phyloP scores from a whole-genome alignment of 2,329 filamentous ascomycete genomes.

The Fusarium mundagurra region DNA sequence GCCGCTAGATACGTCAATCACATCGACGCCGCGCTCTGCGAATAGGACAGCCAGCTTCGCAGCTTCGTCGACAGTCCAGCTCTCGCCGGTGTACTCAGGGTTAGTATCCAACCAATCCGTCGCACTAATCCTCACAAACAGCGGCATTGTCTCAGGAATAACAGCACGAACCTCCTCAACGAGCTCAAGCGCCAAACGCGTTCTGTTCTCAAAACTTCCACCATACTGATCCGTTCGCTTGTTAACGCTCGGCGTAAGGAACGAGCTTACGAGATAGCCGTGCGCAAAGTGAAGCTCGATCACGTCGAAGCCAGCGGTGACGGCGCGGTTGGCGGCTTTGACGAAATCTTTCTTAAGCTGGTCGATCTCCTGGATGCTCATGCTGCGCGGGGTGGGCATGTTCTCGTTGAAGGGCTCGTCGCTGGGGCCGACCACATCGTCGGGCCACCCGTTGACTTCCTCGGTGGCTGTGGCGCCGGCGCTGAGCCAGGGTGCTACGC shows the following conservation, averaged over 20 bases:
- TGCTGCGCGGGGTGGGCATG: constrained; percentile 68
- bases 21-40: constrained; percentile 74
- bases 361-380: constrained; percentile 73
- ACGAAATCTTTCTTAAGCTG: constrained; percentile 70
- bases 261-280: constrained; percentile 78
- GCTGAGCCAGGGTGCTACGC: constrained; percentile 65
- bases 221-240: constrained; percentile 74
- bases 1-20: constrained; percentile 77
- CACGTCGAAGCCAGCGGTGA: constrained; percentile 73
- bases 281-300: constrained; percentile 82
- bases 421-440: constrained; percentile 59
- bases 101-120: constrained; percentile 78
- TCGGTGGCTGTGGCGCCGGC: constrained; percentile 55
- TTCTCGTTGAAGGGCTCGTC: constrained; percentile 65
- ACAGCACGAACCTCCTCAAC: constrained; percentile 68
- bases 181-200: constrained; percentile 73
- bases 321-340: constrained; percentile 62
- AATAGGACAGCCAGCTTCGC: constrained; percentile 70
- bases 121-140: constrained; percentile 78
- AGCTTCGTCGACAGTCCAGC: constrained; percentile 75
- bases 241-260: constrained; percentile 77
- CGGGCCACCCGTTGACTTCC: constrained; percentile 62
- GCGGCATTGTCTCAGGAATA: constrained; percentile 74
- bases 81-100: constrained; percentile 61
- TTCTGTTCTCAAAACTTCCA: constrained; percentile 77